phyloP scores from a whole-genome alignment of 1,284 basidiomycete species.

The Malassezia cuniculi region DNA sequence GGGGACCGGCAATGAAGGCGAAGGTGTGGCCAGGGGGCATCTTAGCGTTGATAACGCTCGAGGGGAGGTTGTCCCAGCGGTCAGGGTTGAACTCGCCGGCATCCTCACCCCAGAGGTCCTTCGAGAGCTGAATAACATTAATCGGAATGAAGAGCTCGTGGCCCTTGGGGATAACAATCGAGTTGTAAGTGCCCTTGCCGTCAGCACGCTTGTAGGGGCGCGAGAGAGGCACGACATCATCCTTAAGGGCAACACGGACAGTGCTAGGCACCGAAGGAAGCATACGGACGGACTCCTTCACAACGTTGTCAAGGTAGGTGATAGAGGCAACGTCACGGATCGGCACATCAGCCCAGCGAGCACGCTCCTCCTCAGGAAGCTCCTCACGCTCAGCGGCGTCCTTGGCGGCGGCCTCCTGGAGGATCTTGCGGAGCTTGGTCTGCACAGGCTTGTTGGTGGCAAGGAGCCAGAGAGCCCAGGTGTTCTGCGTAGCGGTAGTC shows the following conservation, averaged over 20 bases:
- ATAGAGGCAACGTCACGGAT: constrained; percentile 18
- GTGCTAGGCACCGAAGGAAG: constrained; percentile 30
- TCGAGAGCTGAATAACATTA: constrained; percentile 24
- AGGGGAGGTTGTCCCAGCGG: constrained; percentile 28
- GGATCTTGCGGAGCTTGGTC: constrained; percentile 25
- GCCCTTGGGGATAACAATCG: constrained; percentile 22
- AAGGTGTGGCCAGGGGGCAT: constrained; percentile 15
- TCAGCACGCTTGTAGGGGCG: constrained; percentile 45
- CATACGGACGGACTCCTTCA: constrained; percentile 30
- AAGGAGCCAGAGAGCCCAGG: constrained; percentile 62
- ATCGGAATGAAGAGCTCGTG: constrained; percentile 27
- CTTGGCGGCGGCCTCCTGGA: constrained; percentile 11
- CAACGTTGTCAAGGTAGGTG: constrained; percentile 26
- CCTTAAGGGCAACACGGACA: constrained; percentile 21
- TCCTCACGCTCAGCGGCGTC: constrained; percentile 6
- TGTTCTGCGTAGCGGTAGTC: constrained; percentile 62
- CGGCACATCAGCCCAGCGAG: constrained; percentile 18
- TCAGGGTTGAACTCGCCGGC: constrained; percentile 31
- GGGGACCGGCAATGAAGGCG: constrained; percentile 12
- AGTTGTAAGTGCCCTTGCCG: constrained; percentile 18
- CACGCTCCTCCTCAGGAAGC: constrained; percentile 14
- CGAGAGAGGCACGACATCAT: constrained; percentile 27
- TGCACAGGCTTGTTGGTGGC: constrained; percentile 57
- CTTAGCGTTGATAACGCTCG: constrained; percentile 12
- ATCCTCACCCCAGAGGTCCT: constrained; percentile 28